Base-by-base conservation (phyloP, 306 rosid genomes). In the Glycyrrhiza uralensis region DNA sequence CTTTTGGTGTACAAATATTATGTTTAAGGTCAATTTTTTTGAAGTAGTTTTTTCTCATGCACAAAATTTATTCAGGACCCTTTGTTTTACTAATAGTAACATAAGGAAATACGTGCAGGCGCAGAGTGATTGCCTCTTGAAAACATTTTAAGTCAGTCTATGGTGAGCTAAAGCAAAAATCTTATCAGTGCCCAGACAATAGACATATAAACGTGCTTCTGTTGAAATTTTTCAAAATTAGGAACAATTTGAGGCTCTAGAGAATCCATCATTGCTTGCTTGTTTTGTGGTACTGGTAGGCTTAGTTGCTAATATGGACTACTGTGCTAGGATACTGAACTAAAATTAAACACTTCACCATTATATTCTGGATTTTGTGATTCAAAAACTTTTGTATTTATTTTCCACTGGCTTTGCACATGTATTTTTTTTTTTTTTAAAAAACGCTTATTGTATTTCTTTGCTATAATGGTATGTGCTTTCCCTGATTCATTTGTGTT, bases 401-500 rank as follows among this genome's bases (percentile, higher is more conserved):
- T 24, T 49, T 35, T 30, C 33, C 32, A 13, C 35, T n/a, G 14
- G 32, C 10, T 65, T 61, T 49, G 26, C 57, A 20, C 60, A 30
- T 6, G 24, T 10, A 5, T 33, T 1, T 18, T 26, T 18, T 36
- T 15, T 39, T 33, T 9, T 17, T 30, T 18, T 20, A 51, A 23
- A 22, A 29, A 13, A 29, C 33, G 1, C 12, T 13, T 19, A 6
- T 20, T 17, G 47, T 6, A 11, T 71, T 51, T 52, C 54, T 14
- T 54, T 47, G 39, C 14, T 26, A 28, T n/a, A 22, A 15, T 23
- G 30, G 58, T 54, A 23, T 41, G 5, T 35, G 1, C 70, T 47
- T 38, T 24, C 65, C 70, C 10, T 68, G 66, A 69, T 56, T 78
- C 33, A 58, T 79, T 52, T 47, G 55, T 64, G 22, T 3, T 70